Conservation (phyloP, 2,329 filamentous ascomycete genomes). For the Apiospora saccharicola region DNA sequence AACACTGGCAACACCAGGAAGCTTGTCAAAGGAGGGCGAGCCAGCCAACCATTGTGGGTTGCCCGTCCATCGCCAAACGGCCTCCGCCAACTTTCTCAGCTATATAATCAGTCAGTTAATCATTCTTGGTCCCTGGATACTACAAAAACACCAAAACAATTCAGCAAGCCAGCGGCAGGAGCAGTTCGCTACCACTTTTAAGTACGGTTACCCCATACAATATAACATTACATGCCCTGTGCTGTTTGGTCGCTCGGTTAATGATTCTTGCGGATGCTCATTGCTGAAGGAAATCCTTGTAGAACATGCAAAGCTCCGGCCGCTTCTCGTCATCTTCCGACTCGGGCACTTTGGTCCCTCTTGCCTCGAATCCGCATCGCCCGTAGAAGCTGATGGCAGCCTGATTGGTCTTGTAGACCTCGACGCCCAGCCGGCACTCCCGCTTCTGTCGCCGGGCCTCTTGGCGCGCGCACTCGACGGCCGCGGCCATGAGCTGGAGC, state of each 20-base stretch:
- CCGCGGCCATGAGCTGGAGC: constrained; percentile 41
- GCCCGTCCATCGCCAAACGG: constrained; percentile 3
- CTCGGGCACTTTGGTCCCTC: constrained; percentile 28
- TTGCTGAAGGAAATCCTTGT: constrained; percentile 4
- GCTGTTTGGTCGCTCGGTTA: not conserved
- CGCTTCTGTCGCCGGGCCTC: constrained; percentile 29
- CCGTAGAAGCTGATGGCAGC: constrained; percentile 44
- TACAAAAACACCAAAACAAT: not conserved
- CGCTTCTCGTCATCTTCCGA: constrained; percentile 11
- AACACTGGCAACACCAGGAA: constrained; percentile 5
- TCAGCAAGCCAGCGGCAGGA: not conserved
- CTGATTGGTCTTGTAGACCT: constrained; percentile 44
- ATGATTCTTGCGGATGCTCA: not conserved
- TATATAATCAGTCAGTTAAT: no score
- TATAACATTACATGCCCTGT: not conserved
- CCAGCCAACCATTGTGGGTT: constrained; percentile 3
- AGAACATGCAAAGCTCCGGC: constrained; percentile 36
- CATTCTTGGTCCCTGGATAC: no score
- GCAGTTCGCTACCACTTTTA: no score
- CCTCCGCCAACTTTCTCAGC: no score
- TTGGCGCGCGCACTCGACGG: constrained; percentile 36
- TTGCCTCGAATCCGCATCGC: constrained; percentile 43
- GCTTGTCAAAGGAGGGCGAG: not conserved
- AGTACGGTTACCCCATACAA: no score
- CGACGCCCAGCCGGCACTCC: constrained; percentile 40